phyloP scores from a whole-genome alignment of 495 filamentous ascomycete genomes.

The Bathelium albidoporum region DNA sequence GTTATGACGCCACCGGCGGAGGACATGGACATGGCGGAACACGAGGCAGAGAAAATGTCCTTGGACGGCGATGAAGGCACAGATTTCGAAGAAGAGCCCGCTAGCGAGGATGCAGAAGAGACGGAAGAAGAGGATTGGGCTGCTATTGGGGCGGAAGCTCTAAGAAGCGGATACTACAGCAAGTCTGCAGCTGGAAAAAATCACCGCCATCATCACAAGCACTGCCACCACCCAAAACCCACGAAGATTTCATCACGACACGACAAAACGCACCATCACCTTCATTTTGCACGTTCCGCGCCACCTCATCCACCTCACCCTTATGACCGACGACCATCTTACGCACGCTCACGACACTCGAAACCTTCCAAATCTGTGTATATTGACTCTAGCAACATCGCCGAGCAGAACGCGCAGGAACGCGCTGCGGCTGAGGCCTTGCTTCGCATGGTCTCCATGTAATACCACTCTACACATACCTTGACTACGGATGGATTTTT shows the following conservation, averaged over 20 bases:
- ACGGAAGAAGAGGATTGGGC: constrained; percentile 99
- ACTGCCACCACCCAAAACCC: not conserved
- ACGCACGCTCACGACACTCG: not conserved
- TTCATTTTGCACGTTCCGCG: not conserved
- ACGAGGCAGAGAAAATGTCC: constrained; percentile 95
- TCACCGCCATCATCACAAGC: not conserved
- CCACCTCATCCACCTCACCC: not conserved
- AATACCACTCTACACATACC: not conserved
- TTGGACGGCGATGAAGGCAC: constrained; percentile 69
- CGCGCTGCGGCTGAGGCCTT: constrained; percentile 3
- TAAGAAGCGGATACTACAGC: constrained; percentile 43
- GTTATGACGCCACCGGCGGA: constrained; percentile 22
- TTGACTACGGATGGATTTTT: not conserved
- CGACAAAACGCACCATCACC: not conserved
- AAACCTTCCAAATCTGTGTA: constrained; percentile 1
- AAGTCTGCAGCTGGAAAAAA: not conserved
- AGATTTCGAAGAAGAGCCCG: constrained; percentile 62
- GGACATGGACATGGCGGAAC: constrained; percentile 60
- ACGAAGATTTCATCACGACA: not conserved
- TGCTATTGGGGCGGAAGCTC: constrained; percentile 71
- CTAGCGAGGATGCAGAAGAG: constrained; percentile 77
- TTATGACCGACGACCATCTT: not conserved
- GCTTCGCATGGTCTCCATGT: constrained; percentile 5
- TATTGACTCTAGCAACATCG: not conserved
- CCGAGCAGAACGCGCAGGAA: constrained; percentile 2